Evolutionary conservation across 768 basidiomycete genomes (phyloP).

Genomic region (Suillus decipiens): DNA sequence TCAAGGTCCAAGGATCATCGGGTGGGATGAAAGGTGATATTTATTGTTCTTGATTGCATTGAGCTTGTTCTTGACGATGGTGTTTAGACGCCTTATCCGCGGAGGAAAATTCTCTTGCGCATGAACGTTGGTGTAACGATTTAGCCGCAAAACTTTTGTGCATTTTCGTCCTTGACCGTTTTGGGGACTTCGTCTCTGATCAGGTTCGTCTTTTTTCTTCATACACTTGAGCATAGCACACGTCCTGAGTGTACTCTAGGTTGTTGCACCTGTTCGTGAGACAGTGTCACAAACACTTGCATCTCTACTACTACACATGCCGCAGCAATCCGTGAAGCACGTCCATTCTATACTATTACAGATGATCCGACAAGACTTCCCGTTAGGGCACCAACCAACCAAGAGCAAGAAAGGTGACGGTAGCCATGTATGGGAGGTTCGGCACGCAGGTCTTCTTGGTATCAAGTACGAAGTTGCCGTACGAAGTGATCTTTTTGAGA

Average conservation of each 20-base stretch:
- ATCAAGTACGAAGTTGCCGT: conserved; percentile 99
- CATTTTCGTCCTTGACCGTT: conserved; percentile 94
- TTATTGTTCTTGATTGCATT: neutral
- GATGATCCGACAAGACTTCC: conserved; percentile 92
- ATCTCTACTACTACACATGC: conserved; percentile 86
- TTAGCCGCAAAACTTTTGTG: conserved; percentile 84
- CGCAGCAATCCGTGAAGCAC: conserved; percentile 71
- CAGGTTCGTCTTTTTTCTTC: conserved; percentile 47
- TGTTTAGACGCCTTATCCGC: conserved; percentile 49
- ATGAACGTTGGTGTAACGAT: conserved; percentile 89
- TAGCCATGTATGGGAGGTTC: conserved; percentile 90
- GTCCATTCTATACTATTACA: conserved; percentile 83
- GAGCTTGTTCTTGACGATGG: conserved; percentile 3
- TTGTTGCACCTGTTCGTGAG: conserved; percentile 95
- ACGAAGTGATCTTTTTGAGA: conserved; percentile 72
- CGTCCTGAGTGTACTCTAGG: conserved; percentile 38
- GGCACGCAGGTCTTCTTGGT: conserved; percentile 96
- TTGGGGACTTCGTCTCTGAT: conserved; percentile 96
- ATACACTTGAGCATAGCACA: neutral
- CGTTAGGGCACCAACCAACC: conserved; percentile 39
- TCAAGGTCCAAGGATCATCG: conserved; percentile 79
- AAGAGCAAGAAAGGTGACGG: conserved; percentile 38
- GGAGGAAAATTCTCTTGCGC: conserved; percentile 63
- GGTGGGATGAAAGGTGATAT: conserved; percentile 78
- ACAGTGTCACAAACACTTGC: conserved; percentile 94